Evolutionary conservation across 371 early-diverging fungal species (phyloP), one percentile per base, ranked within the genome.

Genomic region (Sporodiniella umbellata): DNA sequence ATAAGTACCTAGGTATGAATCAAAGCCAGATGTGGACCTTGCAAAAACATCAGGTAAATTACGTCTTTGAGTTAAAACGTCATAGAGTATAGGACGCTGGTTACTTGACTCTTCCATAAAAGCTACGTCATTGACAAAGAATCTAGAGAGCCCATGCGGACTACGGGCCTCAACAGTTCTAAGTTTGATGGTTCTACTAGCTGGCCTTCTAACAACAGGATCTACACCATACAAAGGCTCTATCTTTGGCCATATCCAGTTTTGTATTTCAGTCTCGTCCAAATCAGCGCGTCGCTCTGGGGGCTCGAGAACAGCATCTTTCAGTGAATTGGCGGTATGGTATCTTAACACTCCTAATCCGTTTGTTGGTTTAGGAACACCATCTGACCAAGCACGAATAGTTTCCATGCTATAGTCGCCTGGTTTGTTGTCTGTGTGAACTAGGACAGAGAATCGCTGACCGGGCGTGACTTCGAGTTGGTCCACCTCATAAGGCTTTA

Each of bases 401-500:
- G 64, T 58, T 1, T 45, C 50, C 4, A 75, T 66, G n/a, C 54
- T 25, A 47, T 75, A 75, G n/a, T 68, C 67, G 3, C 39, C 45
- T 1, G 31, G 21, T 0, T 18, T 19, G 25, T 66, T 54, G 18
- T 59, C 42, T 0, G 75, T 56, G 21, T 71, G 51, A 8, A 75
- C 2, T 10, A 75, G 31, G 0, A 68, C 72, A 0, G 75, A 75
- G 45, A 71, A 68, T 4, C 75, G 66, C 24, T 75, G 75, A 8
- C 75, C 75, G 8, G 75, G 63, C 0, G 75, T 54, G 0, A 75
- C 67, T 39, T 75, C 75, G 0, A 75, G 39, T 18, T 54, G 54
- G 11, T 43, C 19, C 2, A 61, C 57, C 1, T 43, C 37, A 24
- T 62, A 66, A 5, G 75, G 75, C 21, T 66, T 59, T 1, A 60